phyloP scores from a whole-genome alignment of 192 early-diverging fungal genomes.

The Coemansia sp. region DNA sequence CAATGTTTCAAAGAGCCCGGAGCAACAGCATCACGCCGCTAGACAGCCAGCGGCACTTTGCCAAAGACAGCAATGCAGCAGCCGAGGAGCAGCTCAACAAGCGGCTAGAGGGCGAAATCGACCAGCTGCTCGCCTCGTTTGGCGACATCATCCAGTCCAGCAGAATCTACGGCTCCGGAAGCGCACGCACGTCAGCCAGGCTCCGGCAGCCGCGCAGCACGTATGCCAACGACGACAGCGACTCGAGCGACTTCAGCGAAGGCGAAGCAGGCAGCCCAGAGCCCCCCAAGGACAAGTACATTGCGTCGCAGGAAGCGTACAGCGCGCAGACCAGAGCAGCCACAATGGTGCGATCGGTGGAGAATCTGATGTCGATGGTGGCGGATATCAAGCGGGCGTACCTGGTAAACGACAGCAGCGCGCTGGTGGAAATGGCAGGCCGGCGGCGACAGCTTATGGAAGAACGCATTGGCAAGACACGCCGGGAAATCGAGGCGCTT shows the following conservation, averaged over 20 bases:
- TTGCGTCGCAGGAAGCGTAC: constrained; percentile 47
- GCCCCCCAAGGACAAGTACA: constrained; percentile 48
- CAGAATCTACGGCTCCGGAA: constrained; percentile 25
- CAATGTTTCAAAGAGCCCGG: constrained; percentile 40
- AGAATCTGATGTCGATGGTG: constrained; percentile 50
- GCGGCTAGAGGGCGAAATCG: constrained; percentile 42
- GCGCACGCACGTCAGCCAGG: constrained; percentile 7
- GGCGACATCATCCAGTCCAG: constrained; percentile 51
- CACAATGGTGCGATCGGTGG: constrained; percentile 50
- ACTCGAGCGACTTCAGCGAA: constrained; percentile 8
- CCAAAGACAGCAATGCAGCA: constrained; percentile 23
- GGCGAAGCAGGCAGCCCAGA: constrained; percentile 10
- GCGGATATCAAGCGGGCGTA: constrained; percentile 45
- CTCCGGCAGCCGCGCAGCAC: neutral
- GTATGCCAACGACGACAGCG: constrained; percentile 1
- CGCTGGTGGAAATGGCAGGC: constrained; percentile 34
- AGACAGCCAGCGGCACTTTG: constrained; percentile 31
- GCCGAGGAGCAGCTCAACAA: constrained; percentile 46
- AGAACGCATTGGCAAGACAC: constrained; percentile 17
- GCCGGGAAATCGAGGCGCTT: constrained; percentile 30
- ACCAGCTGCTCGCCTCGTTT: constrained; percentile 50
- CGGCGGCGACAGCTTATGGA: constrained; percentile 31
- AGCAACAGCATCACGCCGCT: constrained; percentile 26
- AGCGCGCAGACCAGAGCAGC: constrained; percentile 48
- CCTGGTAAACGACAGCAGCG: constrained; percentile 44